These are phyloP conservation scores for Penicillium bovifimosum DNA, from an alignment of 495 filamentous ascomycete species.

Conservation along the genomic window DNA sequence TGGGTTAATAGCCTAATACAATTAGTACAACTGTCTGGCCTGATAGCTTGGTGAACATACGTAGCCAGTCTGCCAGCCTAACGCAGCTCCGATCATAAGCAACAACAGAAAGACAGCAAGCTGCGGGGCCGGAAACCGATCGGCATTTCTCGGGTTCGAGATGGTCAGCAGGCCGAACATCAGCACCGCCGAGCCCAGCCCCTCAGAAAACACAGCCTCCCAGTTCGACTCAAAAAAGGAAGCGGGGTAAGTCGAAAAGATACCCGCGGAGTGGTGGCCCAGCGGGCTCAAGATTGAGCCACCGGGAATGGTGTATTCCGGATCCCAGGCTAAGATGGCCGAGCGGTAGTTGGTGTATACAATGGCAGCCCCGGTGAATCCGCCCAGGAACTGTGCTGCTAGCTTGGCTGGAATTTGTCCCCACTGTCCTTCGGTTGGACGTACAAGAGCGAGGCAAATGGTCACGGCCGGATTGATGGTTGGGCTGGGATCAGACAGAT, in stretches of 20 bases:
- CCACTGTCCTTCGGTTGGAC: conserved; percentile 29
- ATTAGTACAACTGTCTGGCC: conserved; percentile 1
- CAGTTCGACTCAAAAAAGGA: conserved; percentile 27
- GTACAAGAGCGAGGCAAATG: conserved; percentile 26
- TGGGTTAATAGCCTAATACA: conserved; percentile 29
- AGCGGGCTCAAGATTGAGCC: conserved; percentile 31
- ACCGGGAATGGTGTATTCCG: conserved; percentile 35
- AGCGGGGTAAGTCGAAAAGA: conserved; percentile 32
- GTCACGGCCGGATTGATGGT: conserved; percentile 31
- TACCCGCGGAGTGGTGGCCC: conserved; percentile 33
- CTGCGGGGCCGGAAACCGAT: conserved; percentile 27
- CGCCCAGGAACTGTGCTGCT: conserved; percentile 29
- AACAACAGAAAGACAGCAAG: conserved; percentile 29
- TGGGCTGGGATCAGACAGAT: conserved; percentile 28
- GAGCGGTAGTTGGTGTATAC: conserved; percentile 35
- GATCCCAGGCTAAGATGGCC: conserved; percentile 32
- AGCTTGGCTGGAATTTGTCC: conserved; percentile 26
- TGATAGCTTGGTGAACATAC: conserved; percentile 15
- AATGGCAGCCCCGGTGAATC: conserved; percentile 31
- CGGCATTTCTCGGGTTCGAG: conserved; percentile 24
- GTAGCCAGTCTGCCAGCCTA: conserved; percentile 37
- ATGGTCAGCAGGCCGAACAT: conserved; percentile 31
- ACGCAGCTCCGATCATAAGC: conserved; percentile 27
- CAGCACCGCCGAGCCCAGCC: conserved; percentile 29
- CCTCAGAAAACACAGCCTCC: conserved; percentile 32